phyloP scores from a whole-genome alignment of 1,284 basidiomycete genomes.

The Porogramme epimiltina region DNA sequence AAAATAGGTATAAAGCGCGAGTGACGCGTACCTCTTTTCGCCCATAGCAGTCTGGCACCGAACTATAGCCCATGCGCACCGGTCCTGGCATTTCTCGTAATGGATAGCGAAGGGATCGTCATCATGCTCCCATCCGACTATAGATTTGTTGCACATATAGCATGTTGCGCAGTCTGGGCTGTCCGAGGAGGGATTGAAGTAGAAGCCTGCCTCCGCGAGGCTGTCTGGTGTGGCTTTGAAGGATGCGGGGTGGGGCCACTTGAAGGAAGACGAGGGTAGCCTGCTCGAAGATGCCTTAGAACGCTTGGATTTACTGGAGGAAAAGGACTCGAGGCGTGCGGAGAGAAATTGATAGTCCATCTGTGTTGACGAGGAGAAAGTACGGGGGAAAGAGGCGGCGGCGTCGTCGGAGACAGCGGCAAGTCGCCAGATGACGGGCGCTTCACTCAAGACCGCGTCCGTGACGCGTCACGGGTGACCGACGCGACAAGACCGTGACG shows the following conservation, averaged over 20 bases:
- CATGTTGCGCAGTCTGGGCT: constrained; percentile 74
- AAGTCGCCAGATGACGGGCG: constrained; percentile 8
- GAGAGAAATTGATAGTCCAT: constrained; percentile 55
- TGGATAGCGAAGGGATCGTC: constrained; percentile 86
- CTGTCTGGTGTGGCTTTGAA: constrained; percentile 67
- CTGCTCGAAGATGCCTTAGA: constrained; percentile 40
- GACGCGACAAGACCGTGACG: constrained; percentile 13
- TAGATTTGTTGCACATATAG: constrained; percentile 73
- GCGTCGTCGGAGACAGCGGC: constrained; percentile 1
- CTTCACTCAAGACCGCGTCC: constrained; percentile 2
- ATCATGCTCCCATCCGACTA: constrained; percentile 76
- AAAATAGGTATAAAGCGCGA: not conserved
- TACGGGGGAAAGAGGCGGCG: not conserved
- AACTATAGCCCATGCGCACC: constrained; percentile 77
- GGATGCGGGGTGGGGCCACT: constrained; percentile 67
- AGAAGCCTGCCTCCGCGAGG: constrained; percentile 85
- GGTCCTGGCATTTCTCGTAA: constrained; percentile 57
- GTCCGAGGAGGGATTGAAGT: constrained; percentile 63
- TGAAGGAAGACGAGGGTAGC: constrained; percentile 41
- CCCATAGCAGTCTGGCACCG: constrained; percentile 67
- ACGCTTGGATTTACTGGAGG: constrained; percentile 42
- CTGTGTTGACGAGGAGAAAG: constrained; percentile 1
- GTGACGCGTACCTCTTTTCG: constrained; percentile 51
- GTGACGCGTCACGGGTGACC: constrained; percentile 18
- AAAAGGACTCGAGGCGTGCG: constrained; percentile 60